These are phyloP conservation scores for Aspergillus neoniger DNA, from an alignment of 2,329 filamentous ascomycete genomes.

Conservation along the genomic window DNA sequence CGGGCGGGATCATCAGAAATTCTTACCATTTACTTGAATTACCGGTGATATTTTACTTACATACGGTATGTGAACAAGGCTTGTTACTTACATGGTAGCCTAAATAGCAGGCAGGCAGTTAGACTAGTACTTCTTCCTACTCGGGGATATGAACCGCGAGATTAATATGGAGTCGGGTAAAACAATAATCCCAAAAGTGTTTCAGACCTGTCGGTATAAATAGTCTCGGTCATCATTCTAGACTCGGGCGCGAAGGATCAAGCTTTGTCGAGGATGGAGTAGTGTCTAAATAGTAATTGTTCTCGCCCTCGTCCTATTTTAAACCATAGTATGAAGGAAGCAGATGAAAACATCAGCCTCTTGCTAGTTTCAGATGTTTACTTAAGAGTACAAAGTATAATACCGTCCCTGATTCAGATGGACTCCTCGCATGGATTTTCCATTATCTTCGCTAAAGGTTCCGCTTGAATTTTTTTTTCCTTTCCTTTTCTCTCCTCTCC, in stretches of 20 bases:
- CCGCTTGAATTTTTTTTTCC: not conserved
- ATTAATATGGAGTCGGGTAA: not conserved
- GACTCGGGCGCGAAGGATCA: not conserved
- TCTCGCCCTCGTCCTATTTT: not conserved
- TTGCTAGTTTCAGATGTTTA: too few species aligned
- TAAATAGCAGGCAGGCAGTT: too few species aligned
- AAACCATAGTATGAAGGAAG: not conserved
- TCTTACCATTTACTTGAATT: not conserved
- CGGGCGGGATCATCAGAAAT: conserved; percentile 1
- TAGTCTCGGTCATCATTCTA: not conserved
- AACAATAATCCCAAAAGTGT: not conserved
- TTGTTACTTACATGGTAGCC: not conserved
- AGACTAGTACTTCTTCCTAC: not conserved
- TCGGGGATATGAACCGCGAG: not conserved
- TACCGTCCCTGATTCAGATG: not conserved
- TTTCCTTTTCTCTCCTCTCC: not conserved
- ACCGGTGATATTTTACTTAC: not conserved
- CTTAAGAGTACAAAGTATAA: not conserved
- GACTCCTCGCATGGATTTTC: not conserved
- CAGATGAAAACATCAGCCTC: not conserved
- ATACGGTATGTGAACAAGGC: not conserved
- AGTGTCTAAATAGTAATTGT: not conserved
- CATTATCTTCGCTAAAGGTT: not conserved
- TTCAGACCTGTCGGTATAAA: conserved; percentile 1
- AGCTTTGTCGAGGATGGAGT: not conserved